Conservation (phyloP, 1,284 basidiomycete species). For the Lignosus rhinocerotis region DNA sequence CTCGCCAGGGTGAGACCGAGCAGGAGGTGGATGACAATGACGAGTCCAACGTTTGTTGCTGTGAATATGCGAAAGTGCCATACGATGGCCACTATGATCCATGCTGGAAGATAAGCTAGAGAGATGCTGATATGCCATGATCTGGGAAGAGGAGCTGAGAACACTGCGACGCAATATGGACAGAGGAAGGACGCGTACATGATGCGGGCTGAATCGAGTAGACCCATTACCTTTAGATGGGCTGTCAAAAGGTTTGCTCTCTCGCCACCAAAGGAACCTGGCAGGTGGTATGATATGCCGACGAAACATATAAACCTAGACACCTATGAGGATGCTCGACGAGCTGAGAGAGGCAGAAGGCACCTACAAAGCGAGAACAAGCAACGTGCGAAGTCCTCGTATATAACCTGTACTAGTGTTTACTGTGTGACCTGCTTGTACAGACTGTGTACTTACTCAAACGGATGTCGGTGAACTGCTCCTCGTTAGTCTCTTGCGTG, state of each 20-base stretch:
- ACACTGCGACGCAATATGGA: neutral
- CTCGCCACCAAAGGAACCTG: conserved; percentile 65
- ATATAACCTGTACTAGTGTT: conserved; percentile 50
- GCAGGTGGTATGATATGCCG: conserved; percentile 72
- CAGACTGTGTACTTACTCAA: conserved; percentile 45
- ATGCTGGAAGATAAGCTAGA: conserved; percentile 61
- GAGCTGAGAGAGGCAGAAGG: neutral
- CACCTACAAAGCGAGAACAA: conserved; percentile 62
- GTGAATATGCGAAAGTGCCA: conserved; percentile 71
- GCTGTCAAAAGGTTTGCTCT: conserved; percentile 59
- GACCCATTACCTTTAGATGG: conserved; percentile 76
- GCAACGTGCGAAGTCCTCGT: conserved; percentile 56
- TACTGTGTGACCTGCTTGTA: conserved; percentile 4
- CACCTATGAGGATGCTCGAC: neutral
- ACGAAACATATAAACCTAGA: conserved; percentile 63
- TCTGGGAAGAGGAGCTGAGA: conserved; percentile 33
- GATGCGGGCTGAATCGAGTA: conserved; percentile 65
- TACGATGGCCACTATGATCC: conserved; percentile 61
- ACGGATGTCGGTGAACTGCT: conserved; percentile 54
- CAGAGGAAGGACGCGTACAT: conserved; percentile 39
- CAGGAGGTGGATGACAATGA: conserved; percentile 67
- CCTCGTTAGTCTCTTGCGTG: conserved; percentile 63
- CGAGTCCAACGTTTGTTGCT: conserved; percentile 56
- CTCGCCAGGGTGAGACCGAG: conserved; percentile 67
- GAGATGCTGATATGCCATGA: conserved; percentile 68